phyloP scores from a whole-genome alignment of 108 stramenopile species.

The Fragilariopsis cylindrus region DNA sequence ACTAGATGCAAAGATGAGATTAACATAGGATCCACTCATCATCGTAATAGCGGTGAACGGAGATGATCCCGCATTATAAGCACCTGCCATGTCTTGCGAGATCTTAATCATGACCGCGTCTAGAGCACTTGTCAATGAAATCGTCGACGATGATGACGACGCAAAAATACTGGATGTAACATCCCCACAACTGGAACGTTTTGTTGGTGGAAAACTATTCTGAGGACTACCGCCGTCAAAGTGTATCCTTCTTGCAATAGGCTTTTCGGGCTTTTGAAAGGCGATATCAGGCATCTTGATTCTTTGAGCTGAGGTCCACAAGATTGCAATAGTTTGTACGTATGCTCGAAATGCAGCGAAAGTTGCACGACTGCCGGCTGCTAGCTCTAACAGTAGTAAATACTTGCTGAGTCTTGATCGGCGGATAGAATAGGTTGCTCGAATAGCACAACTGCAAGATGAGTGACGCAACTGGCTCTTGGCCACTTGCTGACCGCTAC shows the following conservation, averaged over 20 bases:
- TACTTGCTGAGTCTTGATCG: conserved; percentile 36
- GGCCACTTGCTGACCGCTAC: conserved; percentile 26
- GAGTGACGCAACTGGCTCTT: conserved; percentile 42
- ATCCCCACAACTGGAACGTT: conserved; percentile 44
- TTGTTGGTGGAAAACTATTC: conserved; percentile 25
- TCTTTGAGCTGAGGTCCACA: conserved; percentile 44
- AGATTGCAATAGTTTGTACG: conserved; percentile 30
- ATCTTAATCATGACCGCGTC: conserved; percentile 37
- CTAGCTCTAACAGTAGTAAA: conserved; percentile 30
- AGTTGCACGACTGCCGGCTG: conserved; percentile 15
- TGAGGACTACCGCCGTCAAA: conserved; percentile 16
- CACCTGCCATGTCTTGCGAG: conserved; percentile 29
- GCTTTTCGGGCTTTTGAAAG: conserved; percentile 2
- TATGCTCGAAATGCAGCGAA: conserved; percentile 36
- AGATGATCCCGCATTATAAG: conserved; percentile 1
- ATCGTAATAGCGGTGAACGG: conserved; percentile 17
- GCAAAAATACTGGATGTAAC: conserved; percentile 22
- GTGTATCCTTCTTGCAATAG: conserved; percentile 4
- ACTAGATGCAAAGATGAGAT: conserved; percentile 18
- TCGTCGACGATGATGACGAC: not conserved
- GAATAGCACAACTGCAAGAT: conserved; percentile 27
- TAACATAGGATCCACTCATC: conserved; percentile 18
- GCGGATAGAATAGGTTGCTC: conserved; percentile 36
- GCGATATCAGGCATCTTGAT: conserved; percentile 31
- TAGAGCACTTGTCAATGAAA: conserved; percentile 29